Evolutionary conservation across 2,329 filamentous ascomycete genomes (phyloP).

Genomic region (Ramularia endophylla): DNA sequence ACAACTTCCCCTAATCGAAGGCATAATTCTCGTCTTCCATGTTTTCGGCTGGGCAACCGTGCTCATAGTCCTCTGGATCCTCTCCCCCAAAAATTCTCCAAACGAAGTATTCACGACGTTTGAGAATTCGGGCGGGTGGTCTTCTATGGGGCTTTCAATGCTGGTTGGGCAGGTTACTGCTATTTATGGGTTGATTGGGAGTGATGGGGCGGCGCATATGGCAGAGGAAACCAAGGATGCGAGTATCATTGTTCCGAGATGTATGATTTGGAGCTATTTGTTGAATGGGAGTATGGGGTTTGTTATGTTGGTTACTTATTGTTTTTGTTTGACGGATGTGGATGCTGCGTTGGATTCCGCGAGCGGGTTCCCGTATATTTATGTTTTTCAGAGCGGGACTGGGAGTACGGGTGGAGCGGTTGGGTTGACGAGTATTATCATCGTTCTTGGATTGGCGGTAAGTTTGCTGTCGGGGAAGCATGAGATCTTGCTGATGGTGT

Average conservation of each 20-base stretch:
- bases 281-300: conserved; percentile 34
- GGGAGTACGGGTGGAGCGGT: conserved; percentile 16
- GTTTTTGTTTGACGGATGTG: conserved; percentile 31
- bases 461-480: conserved; percentile 13
- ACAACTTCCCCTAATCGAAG: conserved; percentile 34
- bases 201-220: conserved; percentile 15
- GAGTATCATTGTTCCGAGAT: conserved; percentile 23
- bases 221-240: conserved; percentile 28
- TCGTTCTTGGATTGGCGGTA: conserved; percentile 22
- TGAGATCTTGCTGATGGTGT: no score
- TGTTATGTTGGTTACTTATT: conserved; percentile 23
- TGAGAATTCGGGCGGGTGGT: conserved; percentile 36
- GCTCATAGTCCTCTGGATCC: no score
- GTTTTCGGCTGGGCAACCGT: conserved; percentile 34
- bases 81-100: conserved; percentile 23
- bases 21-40: conserved; percentile 34
- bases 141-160: conserved; percentile 24
- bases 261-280: conserved; percentile 23
- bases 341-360: conserved; percentile 20
- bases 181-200: conserved; percentile 20
- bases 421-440: conserved; percentile 17
- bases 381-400: conserved; percentile 22
- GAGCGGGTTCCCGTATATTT: conserved; percentile 20
- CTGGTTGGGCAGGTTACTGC: conserved; percentile 31
- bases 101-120: conserved; percentile 34